Evolutionary conservation across 495 filamentous ascomycete species (phyloP).

Genomic region (Wilcoxina mikolae): DNA sequence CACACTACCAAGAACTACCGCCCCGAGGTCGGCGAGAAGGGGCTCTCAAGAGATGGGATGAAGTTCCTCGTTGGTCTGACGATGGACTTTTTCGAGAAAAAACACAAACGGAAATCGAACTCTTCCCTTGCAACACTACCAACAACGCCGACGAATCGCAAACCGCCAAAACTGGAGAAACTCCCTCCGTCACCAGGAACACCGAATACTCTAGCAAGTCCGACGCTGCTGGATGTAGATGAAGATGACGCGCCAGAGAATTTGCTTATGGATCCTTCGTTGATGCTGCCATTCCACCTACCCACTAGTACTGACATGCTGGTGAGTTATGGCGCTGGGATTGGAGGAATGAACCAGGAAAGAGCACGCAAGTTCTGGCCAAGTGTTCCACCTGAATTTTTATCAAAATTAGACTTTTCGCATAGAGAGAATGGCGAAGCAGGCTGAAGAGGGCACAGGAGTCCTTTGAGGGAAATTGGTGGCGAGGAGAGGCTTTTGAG

Average conservation of each 20-base stretch:
- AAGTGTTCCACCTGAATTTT: constrained; percentile 81
- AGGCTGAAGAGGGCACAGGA: no score
- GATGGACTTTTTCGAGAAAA: constrained; percentile 31
- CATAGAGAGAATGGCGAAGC: not conserved
- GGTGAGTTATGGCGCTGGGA: constrained; percentile 83
- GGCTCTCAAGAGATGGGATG: constrained; percentile 67
- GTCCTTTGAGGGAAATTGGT: no score
- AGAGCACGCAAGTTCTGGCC: constrained; percentile 92
- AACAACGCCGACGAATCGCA: not conserved
- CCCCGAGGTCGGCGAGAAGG: constrained; percentile 88
- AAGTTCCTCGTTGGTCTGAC: constrained; percentile 74
- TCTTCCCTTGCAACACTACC: not conserved
- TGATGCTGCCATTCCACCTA: constrained; percentile 87
- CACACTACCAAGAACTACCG: constrained; percentile 87
- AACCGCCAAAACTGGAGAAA: constrained; percentile 7
- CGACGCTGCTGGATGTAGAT: constrained; percentile 27
- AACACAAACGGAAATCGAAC: constrained; percentile 17
- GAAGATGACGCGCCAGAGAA: constrained; percentile 50
- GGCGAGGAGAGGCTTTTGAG: no score
- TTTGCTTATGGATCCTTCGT: constrained; percentile 69
- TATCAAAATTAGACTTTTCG: constrained; percentile 68
- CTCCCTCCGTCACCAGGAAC: constrained; percentile 17
- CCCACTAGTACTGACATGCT: constrained; percentile 97
- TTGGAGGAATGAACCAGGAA: constrained; percentile 83
- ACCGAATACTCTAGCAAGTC: constrained; percentile 16